Percentiles rank a stretch among this genome's conserved stretches.
Conservation (phyloP, 306 rosid species). For the Betula pendula region DNA sequence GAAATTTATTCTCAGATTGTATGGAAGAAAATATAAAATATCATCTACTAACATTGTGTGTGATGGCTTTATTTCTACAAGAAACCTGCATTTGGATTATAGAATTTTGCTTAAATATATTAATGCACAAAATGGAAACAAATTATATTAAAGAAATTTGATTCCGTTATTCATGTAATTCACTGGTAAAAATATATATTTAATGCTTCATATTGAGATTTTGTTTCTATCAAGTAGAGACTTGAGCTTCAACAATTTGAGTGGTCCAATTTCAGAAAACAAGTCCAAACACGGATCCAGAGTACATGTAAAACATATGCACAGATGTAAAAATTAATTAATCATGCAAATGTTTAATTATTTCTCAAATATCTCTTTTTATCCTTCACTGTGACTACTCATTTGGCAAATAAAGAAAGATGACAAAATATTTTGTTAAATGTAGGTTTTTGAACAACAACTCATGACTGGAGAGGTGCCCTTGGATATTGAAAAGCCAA, state of each 20-base stretch:
- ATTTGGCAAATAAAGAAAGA: not conserved
- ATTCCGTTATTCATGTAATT: constrained; percentile 1
- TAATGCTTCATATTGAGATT: not conserved
- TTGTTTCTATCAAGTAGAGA: constrained; percentile 47
- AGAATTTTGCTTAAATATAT: not conserved
- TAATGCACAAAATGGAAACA: not conserved
- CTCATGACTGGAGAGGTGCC: constrained; percentile 66
- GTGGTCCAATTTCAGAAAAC: constrained; percentile 57
- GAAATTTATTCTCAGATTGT: not conserved
- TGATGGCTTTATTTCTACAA: not conserved
- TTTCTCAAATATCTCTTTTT: not conserved
- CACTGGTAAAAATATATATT: constrained; percentile 1
- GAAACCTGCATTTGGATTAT: not conserved
- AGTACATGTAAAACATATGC: constrained; percentile 50
- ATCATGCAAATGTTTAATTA: not conserved
- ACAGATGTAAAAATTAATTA: not conserved
- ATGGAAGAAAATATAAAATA: not conserved
- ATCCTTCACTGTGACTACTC: not conserved
- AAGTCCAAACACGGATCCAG: constrained; percentile 12
- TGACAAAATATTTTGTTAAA: constrained; percentile 4
- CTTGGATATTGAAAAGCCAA: constrained; percentile 40
- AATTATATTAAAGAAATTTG: not conserved
- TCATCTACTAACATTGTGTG: not conserved
- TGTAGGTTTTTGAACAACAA: constrained; percentile 82
- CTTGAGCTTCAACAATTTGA: constrained; percentile 74